Percentiles rank a stretch among this genome's conserved stretches.
These are phyloP conservation scores for Aegle marmelos DNA, from an alignment of 345 rosid genomes.

Conservation along the genomic window DNA sequence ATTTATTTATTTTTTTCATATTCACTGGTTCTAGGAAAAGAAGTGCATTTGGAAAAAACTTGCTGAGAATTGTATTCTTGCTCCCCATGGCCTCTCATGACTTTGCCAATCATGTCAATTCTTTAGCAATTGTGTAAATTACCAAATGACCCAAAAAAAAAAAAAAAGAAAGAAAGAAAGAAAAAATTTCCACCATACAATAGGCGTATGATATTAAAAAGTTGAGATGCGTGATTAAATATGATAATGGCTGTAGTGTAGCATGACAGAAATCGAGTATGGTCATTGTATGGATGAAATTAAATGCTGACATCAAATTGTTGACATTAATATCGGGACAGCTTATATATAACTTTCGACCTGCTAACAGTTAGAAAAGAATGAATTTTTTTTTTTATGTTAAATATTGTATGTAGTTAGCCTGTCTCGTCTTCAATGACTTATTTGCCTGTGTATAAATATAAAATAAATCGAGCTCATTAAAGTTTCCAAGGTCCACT, in stretches of 20 bases:
- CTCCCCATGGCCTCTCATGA: background rate
- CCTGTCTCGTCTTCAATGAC: constrained; percentile 19
- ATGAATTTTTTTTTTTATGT: too few species aligned
- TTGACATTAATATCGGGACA: background rate
- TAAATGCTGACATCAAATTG: constrained; percentile 11
- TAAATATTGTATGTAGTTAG: background rate
- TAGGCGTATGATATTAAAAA: too few species aligned
- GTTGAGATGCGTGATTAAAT: too few species aligned
- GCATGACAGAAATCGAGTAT: background rate
- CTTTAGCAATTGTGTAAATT: background rate
- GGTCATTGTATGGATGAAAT: background rate
- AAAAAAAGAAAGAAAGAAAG: too few species aligned
- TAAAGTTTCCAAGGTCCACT: constrained; percentile 20
- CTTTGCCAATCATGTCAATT: background rate
- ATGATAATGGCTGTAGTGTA: too few species aligned
- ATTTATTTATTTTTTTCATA: background rate
- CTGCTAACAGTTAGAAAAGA: too few species aligned
- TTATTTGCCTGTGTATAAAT: constrained; percentile 11
- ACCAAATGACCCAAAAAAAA: background rate
- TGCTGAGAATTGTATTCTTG: background rate
- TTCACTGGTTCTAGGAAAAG: background rate
- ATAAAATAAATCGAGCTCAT: background rate
- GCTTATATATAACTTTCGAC: too few species aligned
- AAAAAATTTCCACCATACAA: too few species aligned
- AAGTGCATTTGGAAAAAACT: background rate